Evolutionary conservation across 139 green algal species (phyloP), one percentile per base, ranked within the genome.

Genomic region (Chlamydomonas eustigma): DNA sequence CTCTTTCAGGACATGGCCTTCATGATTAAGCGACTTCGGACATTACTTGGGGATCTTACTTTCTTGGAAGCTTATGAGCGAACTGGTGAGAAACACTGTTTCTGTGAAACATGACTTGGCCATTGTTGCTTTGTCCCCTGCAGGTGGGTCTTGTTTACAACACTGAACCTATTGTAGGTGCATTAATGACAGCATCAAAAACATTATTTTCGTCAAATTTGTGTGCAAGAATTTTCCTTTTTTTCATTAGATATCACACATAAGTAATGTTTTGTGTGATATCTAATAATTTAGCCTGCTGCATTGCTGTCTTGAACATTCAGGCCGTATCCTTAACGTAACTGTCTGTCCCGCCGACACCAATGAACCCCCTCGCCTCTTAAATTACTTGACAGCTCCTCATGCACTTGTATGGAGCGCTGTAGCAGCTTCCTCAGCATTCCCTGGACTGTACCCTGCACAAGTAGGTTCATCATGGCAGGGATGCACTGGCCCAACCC

Each of bases 381-480:
- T 97, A 67, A 97, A 97, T 85, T 97, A 97, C 85, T 86, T 97
- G 39, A 96, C 93, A 24, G 88, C 91, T 0, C 92, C 93, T 22
- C 82, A 96, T 68, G 85, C 80, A 3, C 73, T 97, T 1, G 80
- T 97, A 12, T 97, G 93, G 93, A 90, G 78, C 64, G 93, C 93
- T 1, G 93, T 97, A 28, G 90, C 93, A 25, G 92, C 88, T 44
- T 93, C 86, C 75, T 94, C 86, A 33, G 91, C 93, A 33, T 97
- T 97, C 80, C 93, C 93, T 5, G 85, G 91, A 37, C 87, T 94
- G 22, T 96, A 91, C 83, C 87, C 87, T 8, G 84, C 93, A 4
- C 90, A 58, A n/a, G n/a, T n/a, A n/a, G n/a, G n/a, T n/a, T n/a
- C n/a, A n/a, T n/a, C n/a, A n/a, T n/a, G n/a, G n/a, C n/a, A n/a